Evolutionary conservation across 148 eudicot genomes (phyloP), one percentile per base, ranked within the genome.

Genomic region (Rhododendron ferrugineum): DNA sequence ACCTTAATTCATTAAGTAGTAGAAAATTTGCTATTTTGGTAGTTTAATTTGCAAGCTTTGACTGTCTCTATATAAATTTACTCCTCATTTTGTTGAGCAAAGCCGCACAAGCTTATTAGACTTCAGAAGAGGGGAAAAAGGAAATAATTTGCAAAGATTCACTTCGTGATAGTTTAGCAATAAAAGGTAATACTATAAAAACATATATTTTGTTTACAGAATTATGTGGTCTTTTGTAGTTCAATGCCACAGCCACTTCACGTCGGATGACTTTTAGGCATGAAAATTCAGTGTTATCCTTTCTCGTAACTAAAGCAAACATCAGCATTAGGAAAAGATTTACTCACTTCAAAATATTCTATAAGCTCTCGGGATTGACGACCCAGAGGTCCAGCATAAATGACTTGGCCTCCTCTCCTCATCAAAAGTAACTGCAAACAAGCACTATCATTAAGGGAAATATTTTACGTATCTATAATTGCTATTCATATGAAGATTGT

Each of bases 341-440:
- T 78, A 88, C 88, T 87, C 78, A 94, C 98, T 85, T 93, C 94
- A 90, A 94, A 93, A 84, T 95, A 95, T 83, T 94, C 92, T 49
- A 92, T 80, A 4, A 95, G 94, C 56, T 87, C 88, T 54, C 88
- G 85, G 8, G 98, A 94, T 2, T 88, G 88, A 40, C 52, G 92
- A 77, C 98, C 98, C 40, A 94, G 91, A 60, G 90, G 89, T 79
- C 98, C 98, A 13, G 91, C 94, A 86, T 92, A 95, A 42, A 90
- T 90, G 72, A 94, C 88, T 84, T 89, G 92, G n/a, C 98, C 98
- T 80, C 98, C 98, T 85, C 91, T 89, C 90, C 91, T 92, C 94
- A 94, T 90, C 85, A 94, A 58, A 37, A 94, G 79, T 70, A 94
- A 90, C 98, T 94, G 89, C 79, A 70, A 91, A 81, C 16, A 42